Evolutionary conservation across 805 yeast genomes (phyloP).

Genomic region (Starmerella apicola): DNA sequence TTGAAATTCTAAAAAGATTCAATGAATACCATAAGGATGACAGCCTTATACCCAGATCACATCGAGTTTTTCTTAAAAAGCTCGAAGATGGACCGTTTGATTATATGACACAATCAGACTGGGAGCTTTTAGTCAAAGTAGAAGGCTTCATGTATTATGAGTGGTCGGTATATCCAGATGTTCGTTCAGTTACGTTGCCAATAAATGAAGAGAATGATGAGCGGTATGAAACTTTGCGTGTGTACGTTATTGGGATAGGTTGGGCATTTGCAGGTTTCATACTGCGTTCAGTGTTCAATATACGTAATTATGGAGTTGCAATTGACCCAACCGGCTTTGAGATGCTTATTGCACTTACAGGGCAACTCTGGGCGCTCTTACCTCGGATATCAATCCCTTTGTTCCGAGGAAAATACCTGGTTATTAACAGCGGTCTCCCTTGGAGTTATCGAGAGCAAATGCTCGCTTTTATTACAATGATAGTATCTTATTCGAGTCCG

Average conservation of each 20-base stretch:
- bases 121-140: constrained; percentile 21
- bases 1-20: constrained; percentile 31
- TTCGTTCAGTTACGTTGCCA: constrained; percentile 44
- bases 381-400: constrained; percentile 2
- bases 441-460: constrained; percentile 17
- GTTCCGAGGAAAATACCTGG: constrained; percentile 1
- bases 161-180: constrained; percentile 50
- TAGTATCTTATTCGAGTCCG: constrained; percentile 18
- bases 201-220: constrained; percentile 35
- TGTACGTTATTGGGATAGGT: constrained; percentile 37
- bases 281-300: constrained; percentile 45
- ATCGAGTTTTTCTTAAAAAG: constrained; percentile 28
- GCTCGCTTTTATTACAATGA: constrained; percentile 34
- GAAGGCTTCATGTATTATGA: constrained; percentile 33
- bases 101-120: constrained; percentile 18
- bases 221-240: constrained; percentile 40
- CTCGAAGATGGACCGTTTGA: constrained; percentile 19
- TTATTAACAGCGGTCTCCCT: constrained; percentile 44
- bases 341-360: constrained; percentile 48
- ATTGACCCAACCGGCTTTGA: constrained; percentile 44
- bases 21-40: constrained; percentile 35
- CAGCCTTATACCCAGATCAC: constrained; percentile 34
- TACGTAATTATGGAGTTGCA: constrained; percentile 42
- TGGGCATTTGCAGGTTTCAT: constrained; percentile 45
- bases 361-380: constrained; percentile 31